Base-by-base conservation (phyloP, 1,284 basidiomycete genomes). In the Heterobasidion occidentale region DNA sequence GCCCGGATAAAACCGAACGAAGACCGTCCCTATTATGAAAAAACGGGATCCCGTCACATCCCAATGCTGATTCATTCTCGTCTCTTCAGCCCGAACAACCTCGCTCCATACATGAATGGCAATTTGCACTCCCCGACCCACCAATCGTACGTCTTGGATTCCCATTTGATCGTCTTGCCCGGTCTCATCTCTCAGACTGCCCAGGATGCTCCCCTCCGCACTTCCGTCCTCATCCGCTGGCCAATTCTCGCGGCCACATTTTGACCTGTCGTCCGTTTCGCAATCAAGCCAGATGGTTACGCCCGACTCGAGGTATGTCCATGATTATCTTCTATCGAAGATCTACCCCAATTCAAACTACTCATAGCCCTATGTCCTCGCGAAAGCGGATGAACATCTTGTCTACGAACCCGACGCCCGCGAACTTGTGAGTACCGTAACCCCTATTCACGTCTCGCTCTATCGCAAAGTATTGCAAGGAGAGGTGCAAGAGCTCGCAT, bases 221-320 rank as follows among this genome's bases (percentile, higher is more conserved):
- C 3, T n/a, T 34, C 27, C 11, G 19, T 36, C 14, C 33, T 38
- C 42, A 3, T 45, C 17, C 42, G 14, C 6, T 45, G 42, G 42
- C 42, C 12, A 45, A 8, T 17, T 45, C 12, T 17, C 12, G 42
- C 42, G 14, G 42, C 17, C 42, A 45, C 12, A 14, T 45, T 45
- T 14, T 45, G 14, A 17, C 14, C 42, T 7, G 42, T 11, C 12
- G n/a, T 42, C 38, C n/a, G 38, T 4, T 42, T 42, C 38, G 1
- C 11, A 1, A n/a, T 12, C n/a, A n/a, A 47, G 44, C 44, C 60
- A 61, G 59, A 79, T 79, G 56, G 72, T 82, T 58, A 88, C 86
- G 1, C 77, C 77, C 9, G 78, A 78, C 55, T 68, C 76, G n/a
- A 78, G 75, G 75, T 77, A 46, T 50, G 64, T 61, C 19, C 8